Percentiles rank a stretch among this genome's conserved stretches.
phyloP scores from a whole-genome alignment of 1,139 yeast genomes.

The Candida glucosophila region DNA sequence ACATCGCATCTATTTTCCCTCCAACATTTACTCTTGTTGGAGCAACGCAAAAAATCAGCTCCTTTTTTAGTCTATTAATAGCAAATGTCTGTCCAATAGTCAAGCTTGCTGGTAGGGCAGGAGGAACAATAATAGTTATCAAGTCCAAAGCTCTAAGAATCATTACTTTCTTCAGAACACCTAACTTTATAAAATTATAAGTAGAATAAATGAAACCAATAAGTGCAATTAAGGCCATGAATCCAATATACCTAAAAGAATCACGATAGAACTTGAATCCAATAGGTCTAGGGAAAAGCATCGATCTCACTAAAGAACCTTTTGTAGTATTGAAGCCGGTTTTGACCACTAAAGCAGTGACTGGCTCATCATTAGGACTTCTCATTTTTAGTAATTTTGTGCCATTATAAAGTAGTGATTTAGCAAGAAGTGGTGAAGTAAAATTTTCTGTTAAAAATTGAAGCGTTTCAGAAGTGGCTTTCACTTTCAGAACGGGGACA shows the following conservation, averaged over 20 bases:
- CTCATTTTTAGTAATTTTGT: constrained; percentile 82
- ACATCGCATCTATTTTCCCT: constrained; percentile 81
- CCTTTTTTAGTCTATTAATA: constrained; percentile 56
- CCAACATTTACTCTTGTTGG: constrained; percentile 93
- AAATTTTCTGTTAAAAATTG: constrained; percentile 45
- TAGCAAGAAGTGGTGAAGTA: constrained; percentile 60
- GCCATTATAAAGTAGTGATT: constrained; percentile 76
- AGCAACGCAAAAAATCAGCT: constrained; percentile 74
- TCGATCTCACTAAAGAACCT: constrained; percentile 89
- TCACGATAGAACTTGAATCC: constrained; percentile 92
- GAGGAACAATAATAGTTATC: constrained; percentile 95
- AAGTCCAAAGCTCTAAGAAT: constrained; percentile 85
- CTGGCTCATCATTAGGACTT: constrained; percentile 57
- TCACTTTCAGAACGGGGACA: constrained; percentile 81
- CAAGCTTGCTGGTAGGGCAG: constrained; percentile 94
- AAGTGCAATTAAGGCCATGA: constrained; percentile 80
- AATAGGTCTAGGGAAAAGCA: constrained; percentile 92
- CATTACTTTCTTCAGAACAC: constrained; percentile 61
- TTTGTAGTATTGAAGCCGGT: constrained; percentile 95
- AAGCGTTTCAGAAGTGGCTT: constrained; percentile 59
- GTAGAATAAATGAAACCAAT: constrained; percentile 82
- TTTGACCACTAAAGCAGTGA: constrained; percentile 77
- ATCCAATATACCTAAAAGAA: constrained; percentile 91
- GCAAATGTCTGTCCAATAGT: constrained; percentile 97
- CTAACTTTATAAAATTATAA: constrained; percentile 69